phyloP scores from a whole-genome alignment of 176 grass and related monocot species.

The Oryza nivara region DNA sequence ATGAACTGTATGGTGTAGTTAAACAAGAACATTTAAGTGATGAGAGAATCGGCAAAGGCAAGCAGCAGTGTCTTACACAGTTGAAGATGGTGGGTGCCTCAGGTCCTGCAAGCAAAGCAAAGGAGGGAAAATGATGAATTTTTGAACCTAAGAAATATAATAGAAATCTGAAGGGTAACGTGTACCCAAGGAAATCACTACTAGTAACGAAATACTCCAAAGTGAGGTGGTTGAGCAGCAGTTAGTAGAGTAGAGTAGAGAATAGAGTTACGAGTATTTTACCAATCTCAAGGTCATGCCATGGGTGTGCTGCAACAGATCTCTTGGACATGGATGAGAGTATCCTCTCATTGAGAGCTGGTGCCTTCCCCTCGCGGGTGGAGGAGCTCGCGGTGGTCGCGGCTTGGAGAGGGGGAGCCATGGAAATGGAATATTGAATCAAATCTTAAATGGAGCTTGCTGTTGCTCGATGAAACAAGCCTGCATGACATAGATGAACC shows the following conservation, averaged over 20 bases:
- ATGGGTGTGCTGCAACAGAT: slow-evolving; percentile 87
- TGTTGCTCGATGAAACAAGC: too few relatives aligned
- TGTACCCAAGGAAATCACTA: not conserved
- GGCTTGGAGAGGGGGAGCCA: slow-evolving; percentile 59
- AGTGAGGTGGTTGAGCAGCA: not conserved
- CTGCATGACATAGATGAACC: not conserved
- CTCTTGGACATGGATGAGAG: slow-evolving; percentile 71
- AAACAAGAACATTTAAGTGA: not conserved
- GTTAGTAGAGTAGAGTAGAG: not conserved
- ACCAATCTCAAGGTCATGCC: slow-evolving; percentile 97
- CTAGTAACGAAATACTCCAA: too few relatives aligned
- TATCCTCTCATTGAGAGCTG: slow-evolving; percentile 80
- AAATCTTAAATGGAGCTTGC: too few relatives aligned
- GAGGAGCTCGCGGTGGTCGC: slow-evolving; percentile 18
- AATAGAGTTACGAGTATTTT: not conserved
- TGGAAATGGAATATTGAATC: not conserved
- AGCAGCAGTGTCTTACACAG: slow-evolving; percentile 50
- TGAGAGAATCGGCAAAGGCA: not conserved
- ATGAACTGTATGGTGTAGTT: not conserved
- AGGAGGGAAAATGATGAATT: not conserved
- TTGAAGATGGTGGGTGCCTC: slow-evolving; percentile 83
- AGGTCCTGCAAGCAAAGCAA: slow-evolving; percentile 54
- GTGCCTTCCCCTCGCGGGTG: slow-evolving; percentile 23
- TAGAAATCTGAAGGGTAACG: not conserved
- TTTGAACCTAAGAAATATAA: not conserved